Evolutionary conservation across 2,329 filamentous ascomycete species (phyloP).

Genomic region (Torrubiellomyces zombiae): DNA sequence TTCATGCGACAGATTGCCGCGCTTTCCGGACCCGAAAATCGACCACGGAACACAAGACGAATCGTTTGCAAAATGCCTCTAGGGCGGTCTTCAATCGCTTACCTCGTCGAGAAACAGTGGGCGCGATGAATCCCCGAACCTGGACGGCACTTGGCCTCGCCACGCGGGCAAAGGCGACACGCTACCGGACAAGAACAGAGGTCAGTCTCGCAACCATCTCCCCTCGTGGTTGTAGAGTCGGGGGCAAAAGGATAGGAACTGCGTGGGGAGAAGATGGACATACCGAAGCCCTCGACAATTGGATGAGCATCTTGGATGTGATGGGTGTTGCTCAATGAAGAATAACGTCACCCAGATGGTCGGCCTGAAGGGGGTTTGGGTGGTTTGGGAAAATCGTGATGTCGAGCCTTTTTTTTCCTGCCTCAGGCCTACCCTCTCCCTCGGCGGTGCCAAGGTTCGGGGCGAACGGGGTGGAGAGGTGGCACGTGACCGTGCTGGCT

Average conservation of each 20-base stretch:
- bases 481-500: slow-evolving; percentile 4
- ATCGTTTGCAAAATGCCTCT: too few relatives aligned
- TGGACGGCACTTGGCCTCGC: slow-evolving; percentile 24
- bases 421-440: slow-evolving; percentile 9
- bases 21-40: too few relatives aligned
- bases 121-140: slow-evolving; percentile 41
- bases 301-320: slow-evolving; percentile 37
- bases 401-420: slow-evolving; percentile 15
- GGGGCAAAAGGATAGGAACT: neutral
- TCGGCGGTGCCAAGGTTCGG: too few relatives aligned
- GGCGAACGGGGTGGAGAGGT: too few relatives aligned
- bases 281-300: slow-evolving; percentile 40
- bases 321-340: slow-evolving; percentile 30
- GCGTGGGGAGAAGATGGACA: slow-evolving; percentile 18
- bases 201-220: neutral
- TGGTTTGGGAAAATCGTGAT: slow-evolving; percentile 31
- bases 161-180: slow-evolving; percentile 28
- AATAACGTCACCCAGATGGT: slow-evolving; percentile 16
- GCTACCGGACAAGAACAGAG: neutral
- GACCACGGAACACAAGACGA: too few relatives aligned
- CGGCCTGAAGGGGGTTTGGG: slow-evolving; percentile 17
- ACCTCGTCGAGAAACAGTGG: slow-evolving; percentile 46
- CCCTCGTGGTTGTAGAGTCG: neutral
- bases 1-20: neutral
- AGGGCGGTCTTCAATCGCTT: too few relatives aligned